phyloP scores from a whole-genome alignment of 2,329 filamentous ascomycete genomes.

The Stemphylium lycopersici region DNA sequence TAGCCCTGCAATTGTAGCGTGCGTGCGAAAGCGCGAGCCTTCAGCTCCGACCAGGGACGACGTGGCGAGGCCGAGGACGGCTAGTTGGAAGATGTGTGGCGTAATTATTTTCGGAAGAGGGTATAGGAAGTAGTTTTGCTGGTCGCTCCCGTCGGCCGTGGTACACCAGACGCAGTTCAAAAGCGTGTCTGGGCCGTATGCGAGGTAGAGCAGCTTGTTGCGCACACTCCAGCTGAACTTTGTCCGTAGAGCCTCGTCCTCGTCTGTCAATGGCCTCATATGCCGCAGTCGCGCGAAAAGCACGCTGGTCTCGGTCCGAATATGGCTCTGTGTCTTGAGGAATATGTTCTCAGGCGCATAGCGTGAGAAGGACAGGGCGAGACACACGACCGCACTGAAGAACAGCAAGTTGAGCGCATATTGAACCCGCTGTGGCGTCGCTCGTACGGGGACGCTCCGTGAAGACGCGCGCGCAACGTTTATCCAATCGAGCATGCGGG shows the following conservation, averaged over 20 bases:
- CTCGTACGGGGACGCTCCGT: constrained; percentile 57
- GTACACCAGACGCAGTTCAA: constrained; percentile 82
- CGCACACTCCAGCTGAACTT: constrained; percentile 67
- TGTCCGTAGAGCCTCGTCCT: constrained; percentile 69
- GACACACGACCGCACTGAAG: constrained; percentile 57
- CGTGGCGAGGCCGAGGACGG: constrained; percentile 74
- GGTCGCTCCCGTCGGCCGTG: constrained; percentile 62
- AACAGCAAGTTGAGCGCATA: constrained; percentile 67
- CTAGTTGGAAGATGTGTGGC: constrained; percentile 81
- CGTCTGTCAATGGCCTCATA: constrained; percentile 62
- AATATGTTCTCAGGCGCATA: constrained; percentile 85
- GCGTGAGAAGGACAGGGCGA: constrained; percentile 68
- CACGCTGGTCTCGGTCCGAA: constrained; percentile 84
- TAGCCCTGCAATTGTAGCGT: constrained; percentile 69
- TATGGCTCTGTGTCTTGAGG: constrained; percentile 73
- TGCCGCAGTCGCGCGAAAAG: constrained; percentile 76
- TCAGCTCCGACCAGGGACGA: constrained; percentile 70
- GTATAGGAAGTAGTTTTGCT: constrained; percentile 77
- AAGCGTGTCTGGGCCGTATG: constrained; percentile 77
- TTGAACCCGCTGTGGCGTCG: constrained; percentile 61
- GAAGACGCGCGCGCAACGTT: constrained; percentile 57
- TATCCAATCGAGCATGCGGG: constrained; percentile 69
- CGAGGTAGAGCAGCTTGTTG: constrained; percentile 79
- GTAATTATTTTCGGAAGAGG: constrained; percentile 73
- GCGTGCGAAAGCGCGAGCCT: constrained; percentile 70